Conservation (phyloP, 176 grass and related monocot genomes). For the Aegilops tauschii region DNA sequence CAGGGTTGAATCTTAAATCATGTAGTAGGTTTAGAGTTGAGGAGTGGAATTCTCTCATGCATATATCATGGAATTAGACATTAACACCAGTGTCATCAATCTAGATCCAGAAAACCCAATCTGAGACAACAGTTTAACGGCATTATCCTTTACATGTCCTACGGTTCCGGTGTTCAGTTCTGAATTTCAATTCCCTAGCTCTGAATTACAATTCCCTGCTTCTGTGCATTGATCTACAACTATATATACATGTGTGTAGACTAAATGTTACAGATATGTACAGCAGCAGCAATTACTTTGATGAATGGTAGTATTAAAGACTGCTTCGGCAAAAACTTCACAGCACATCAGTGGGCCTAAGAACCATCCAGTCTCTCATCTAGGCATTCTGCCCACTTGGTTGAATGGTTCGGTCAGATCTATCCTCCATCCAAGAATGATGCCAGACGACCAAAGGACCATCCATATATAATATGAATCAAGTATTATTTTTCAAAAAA, state of each 20-base stretch:
- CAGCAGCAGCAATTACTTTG: conserved; percentile 27
- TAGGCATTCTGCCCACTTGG: conserved; percentile 24
- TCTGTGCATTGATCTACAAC: not conserved
- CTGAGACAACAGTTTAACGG: not conserved
- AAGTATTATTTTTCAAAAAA: not conserved
- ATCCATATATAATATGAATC: conserved; percentile 14
- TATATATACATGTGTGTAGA: conserved; percentile 31
- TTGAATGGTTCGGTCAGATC: conserved; percentile 36
- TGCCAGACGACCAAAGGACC: conserved; percentile 21
- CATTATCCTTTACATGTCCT: conserved; percentile 15
- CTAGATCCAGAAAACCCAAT: not conserved
- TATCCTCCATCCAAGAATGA: conserved; percentile 31
- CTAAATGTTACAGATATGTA: conserved; percentile 30
- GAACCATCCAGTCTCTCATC: conserved; percentile 15
- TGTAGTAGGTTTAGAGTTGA: no score
- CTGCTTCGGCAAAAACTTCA: conserved; percentile 31
- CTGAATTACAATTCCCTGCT: conserved; percentile 20
- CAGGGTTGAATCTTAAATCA: no score
- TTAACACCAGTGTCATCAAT: not conserved
- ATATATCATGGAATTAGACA: not conserved
- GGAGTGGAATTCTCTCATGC: not conserved
- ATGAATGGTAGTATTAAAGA: conserved; percentile 16
- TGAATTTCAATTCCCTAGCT: not conserved
- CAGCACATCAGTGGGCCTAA: not conserved
- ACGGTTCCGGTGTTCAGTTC: not conserved